Percentiles rank a stretch among this genome's conserved stretches.
These are phyloP conservation scores for Trametes meyenii DNA, from an alignment of 768 basidiomycete species.

Conservation along the genomic window DNA sequence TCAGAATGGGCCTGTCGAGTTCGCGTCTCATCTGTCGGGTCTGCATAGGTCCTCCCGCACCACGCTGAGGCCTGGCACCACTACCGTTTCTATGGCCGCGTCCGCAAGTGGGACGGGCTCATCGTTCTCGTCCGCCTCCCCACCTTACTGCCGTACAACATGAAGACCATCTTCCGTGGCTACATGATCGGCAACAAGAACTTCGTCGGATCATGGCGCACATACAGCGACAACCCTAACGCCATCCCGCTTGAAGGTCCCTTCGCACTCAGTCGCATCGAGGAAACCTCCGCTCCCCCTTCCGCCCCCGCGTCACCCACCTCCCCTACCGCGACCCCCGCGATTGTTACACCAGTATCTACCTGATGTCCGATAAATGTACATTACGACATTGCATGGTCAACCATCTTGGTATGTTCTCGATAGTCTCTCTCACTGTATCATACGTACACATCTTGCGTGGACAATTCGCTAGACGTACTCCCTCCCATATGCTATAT, in stretches of 20 bases:
- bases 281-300: neutral
- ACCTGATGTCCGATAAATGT: neutral
- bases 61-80: constrained; percentile 42
- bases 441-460: constrained; percentile 15
- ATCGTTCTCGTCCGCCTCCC: constrained; percentile 39
- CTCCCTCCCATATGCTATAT: neutral
- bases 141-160: constrained; percentile 11
- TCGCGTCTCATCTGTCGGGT: neutral
- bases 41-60: constrained; percentile 48
- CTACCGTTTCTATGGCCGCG: constrained; percentile 39
- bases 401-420: neutral
- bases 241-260: constrained; percentile 63
- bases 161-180: constrained; percentile 60
- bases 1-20: neutral
- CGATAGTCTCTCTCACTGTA: neutral
- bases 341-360: neutral
- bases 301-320: neutral
- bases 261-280: constrained; percentile 38
- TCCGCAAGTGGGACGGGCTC: constrained; percentile 43
- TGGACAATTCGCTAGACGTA: constrained; percentile 1
- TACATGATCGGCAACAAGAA: constrained; percentile 67
- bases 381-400: neutral
- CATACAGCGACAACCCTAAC: constrained; percentile 45
- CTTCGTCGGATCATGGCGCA: constrained; percentile 76
- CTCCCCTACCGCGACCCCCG: neutral